Conservation (phyloP, 2,329 filamentous ascomycete genomes). For the Drechslerella dactyloides region DNA sequence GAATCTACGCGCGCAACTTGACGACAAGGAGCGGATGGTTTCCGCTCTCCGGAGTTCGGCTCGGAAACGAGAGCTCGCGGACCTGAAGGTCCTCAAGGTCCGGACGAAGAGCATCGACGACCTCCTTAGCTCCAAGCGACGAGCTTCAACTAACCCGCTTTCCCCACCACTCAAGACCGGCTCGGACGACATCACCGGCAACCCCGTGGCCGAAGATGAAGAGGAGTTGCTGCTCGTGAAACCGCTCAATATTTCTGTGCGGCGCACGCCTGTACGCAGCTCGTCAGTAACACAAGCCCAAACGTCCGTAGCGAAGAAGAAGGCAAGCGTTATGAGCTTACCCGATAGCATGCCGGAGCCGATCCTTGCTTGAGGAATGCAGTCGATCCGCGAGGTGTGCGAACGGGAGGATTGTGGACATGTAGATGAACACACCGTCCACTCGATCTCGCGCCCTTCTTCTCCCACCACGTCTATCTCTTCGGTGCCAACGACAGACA, state of each 20-base stretch:
- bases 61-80: conserved; percentile 81
- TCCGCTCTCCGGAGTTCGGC: conserved; percentile 82
- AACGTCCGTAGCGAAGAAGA: conserved; percentile 29
- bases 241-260: conserved; percentile 41
- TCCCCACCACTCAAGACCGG: conserved; percentile 31
- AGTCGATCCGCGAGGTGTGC: conserved; percentile 24
- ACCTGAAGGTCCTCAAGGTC: conserved; percentile 60
- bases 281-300: conserved; percentile 31
- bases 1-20: conserved; percentile 83
- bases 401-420: conserved; percentile 11
- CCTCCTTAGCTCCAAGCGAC: conserved; percentile 53
- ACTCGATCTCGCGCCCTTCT: conserved; percentile 1
- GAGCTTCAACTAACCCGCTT: conserved; percentile 51
- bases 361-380: conserved; percentile 45
- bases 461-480: conserved; percentile 10
- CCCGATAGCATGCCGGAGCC: conserved; percentile 42
- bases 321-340: conserved; percentile 48
- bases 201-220: conserved; percentile 41
- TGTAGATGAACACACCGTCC: too few species aligned
- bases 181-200: conserved; percentile 32
- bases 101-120: conserved; percentile 52
- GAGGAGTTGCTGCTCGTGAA: conserved; percentile 43
- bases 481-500: conserved; percentile 25
- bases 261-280: conserved; percentile 42
- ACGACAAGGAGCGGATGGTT: conserved; percentile 95